Evolutionary conservation across 176 grass and related monocot species (phyloP), one percentile per base, ranked within the genome.

Genomic region (Echinochloa phyllopogon): DNA sequence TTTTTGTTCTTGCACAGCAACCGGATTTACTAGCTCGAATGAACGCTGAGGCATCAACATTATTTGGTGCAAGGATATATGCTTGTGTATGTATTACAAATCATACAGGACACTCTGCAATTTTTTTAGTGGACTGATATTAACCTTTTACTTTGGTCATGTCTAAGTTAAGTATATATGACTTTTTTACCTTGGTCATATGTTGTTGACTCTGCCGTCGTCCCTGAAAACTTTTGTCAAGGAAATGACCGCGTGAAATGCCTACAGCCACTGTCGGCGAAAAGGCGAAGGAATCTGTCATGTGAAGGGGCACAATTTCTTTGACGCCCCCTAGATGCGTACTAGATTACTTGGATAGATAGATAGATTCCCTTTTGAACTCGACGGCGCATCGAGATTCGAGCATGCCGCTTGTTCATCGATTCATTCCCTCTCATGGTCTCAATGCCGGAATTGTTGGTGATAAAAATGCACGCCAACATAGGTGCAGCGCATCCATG

Each of bases 271-370:
- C 88, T 55, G 44, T 86, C 63, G 44, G 64, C 53, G 7, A 86
- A 82, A 85, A 83, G 65, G 41, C 13, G 12, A 66, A 43, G 77
- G 71, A 75, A 89, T 63, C 77, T 62, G 6, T 76, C 83, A 86
- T 40, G 78, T 76, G 78, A 71, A 51, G 65, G 72, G 50, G 15
- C 44, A 63, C 44, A 52, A 64, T 55, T 52, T 53, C 45, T 55
- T 53, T 56, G 23, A 77, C 42, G 65, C 64, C 72, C 52, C 16
- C 79, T 42, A 44, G 64, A 55, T 77, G 70, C 45, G 44, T 56
- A 78, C 74, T 71, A 78, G 73, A 70, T 62, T 68, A 69, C 78
- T 82, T 33, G 29, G 59, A 10, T 62, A 62, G 59, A 62, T 51
- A 17, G 77, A 65, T 61, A 88, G 72, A 72, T 88, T 55, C 81